Evolutionary conservation across 2,329 filamentous ascomycete genomes (phyloP).

Genomic region (Lithohypha guttulata): DNA sequence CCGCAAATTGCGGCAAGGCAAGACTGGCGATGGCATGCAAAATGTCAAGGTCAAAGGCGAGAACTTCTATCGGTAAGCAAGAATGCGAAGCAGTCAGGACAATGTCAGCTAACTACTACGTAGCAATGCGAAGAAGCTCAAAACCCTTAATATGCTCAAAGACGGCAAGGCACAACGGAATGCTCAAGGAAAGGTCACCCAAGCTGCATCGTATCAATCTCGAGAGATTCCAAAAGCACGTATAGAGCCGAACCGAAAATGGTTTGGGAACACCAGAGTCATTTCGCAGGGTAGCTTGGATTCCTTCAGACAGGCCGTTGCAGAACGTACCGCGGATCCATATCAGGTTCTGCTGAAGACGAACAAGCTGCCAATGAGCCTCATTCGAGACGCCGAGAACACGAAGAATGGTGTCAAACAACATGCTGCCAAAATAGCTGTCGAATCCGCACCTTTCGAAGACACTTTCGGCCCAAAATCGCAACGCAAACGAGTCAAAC

Average conservation of each 20-base stretch:
- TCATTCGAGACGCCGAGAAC: conserved; percentile 70
- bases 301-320: conserved; percentile 83
- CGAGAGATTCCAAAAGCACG: conserved; percentile 70
- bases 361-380: conserved; percentile 91
- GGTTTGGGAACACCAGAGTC: conserved; percentile 89
- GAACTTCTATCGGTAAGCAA: conserved; percentile 79
- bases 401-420: conserved; percentile 73
- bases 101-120: conserved; percentile 7
- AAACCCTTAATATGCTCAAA: conserved; percentile 80
- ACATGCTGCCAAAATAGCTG: conserved; percentile 85
- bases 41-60: conserved; percentile 94
- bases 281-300: conserved; percentile 82
- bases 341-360: conserved; percentile 92
- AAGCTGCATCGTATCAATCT: conserved; percentile 75
- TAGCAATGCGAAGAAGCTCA: conserved; percentile 71
- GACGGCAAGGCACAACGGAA: conserved; percentile 76
- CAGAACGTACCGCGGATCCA: conserved; percentile 78
- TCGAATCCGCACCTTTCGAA: conserved; percentile 74
- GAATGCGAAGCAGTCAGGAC: conserved; percentile 11
- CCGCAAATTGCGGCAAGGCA: conserved; percentile 75
- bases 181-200: conserved; percentile 69
- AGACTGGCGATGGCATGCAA: conserved; percentile 71
- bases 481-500: conserved; percentile 83
- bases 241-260: conserved; percentile 92
- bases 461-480: conserved; percentile 90